phyloP scores from a whole-genome alignment of 1,284 basidiomycete species.

The Microbotryum saponariae region DNA sequence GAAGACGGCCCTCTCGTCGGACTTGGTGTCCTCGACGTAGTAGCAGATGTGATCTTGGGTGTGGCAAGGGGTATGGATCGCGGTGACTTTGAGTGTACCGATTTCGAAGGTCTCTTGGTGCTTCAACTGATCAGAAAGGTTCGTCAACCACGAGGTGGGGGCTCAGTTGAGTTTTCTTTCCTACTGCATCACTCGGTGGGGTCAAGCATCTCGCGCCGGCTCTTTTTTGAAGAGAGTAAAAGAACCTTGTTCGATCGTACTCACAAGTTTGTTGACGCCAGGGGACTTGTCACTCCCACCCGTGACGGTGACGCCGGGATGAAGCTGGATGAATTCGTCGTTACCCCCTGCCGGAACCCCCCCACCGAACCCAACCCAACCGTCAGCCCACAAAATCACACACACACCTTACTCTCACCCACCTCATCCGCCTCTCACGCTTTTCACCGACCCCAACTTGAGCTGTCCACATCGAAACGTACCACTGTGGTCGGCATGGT shows the following conservation, averaged over 20 bases:
- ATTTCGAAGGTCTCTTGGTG: conserved; percentile 29
- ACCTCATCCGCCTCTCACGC: too few relatives aligned
- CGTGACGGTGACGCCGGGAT: conserved; percentile 65
- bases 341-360: conserved; percentile 61
- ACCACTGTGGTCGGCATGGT: conserved; percentile 50
- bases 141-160: too few relatives aligned
- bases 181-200: neutral
- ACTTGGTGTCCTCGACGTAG: conserved; percentile 59
- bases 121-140: conserved; percentile 11
- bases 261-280: conserved; percentile 63
- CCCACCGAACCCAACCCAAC: conserved; percentile 4
- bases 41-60: conserved; percentile 95
- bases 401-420: too few relatives aligned
- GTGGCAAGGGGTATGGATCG: conserved; percentile 83
- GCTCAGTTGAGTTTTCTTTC: neutral
- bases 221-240: neutral
- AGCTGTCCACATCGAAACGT: too few relatives aligned
- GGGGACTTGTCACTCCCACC: conserved; percentile 70
- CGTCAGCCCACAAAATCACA: neutral
- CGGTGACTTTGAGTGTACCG: conserved; percentile 26
- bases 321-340: conserved; percentile 47
- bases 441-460: too few relatives aligned
- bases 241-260: neutral
- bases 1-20: conserved; percentile 66
- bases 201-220: neutral